A percentile compares a stretch with the other conserved stretches of the same genome.
Conservation (phyloP, 805 yeast genomes). For the Yamadazyma akitaensis region DNA sequence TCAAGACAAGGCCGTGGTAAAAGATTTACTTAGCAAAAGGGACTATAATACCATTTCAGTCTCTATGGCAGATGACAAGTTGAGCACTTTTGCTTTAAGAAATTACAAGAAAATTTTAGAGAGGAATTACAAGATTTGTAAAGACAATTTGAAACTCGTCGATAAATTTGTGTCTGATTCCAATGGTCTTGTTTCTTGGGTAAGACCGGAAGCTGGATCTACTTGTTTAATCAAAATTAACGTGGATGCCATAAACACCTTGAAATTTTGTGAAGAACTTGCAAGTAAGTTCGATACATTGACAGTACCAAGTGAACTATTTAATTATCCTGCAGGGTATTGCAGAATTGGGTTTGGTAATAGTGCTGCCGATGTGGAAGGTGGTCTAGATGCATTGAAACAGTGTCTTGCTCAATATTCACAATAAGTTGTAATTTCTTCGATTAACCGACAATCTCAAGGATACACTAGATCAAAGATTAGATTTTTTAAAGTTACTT, state of each 20-base stretch:
- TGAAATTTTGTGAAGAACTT: conserved; percentile 31
- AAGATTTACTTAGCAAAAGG: conserved; percentile 36
- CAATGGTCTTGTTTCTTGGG: conserved; percentile 34
- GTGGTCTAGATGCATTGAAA: conserved; percentile 26
- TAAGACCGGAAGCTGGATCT: conserved; percentile 47
- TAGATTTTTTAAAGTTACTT: no score
- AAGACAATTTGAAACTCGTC: conserved; percentile 32
- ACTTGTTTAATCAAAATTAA: conserved; percentile 41
- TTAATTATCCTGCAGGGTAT: conserved; percentile 37
- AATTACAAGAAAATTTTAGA: conserved; percentile 31
- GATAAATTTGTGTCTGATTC: conserved; percentile 29
- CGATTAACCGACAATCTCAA: no score
- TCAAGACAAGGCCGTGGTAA: conserved; percentile 25
- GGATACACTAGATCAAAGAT: no score
- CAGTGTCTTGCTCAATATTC: no score
- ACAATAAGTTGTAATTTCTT: no score
- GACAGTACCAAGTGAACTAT: conserved; percentile 50
- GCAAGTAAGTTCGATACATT: conserved; percentile 33
- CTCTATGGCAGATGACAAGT: conserved; percentile 43
- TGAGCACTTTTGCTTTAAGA: conserved; percentile 43
- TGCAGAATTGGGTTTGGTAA: conserved; percentile 51
- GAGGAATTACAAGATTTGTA: conserved; percentile 40
- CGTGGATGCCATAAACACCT: conserved; percentile 22
- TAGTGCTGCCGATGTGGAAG: conserved; percentile 26
- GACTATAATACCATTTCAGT: conserved; percentile 53